These are phyloP conservation scores for Leccinellum rugosiceps DNA, from an alignment of 768 basidiomycete genomes.

Conservation along the genomic window DNA sequence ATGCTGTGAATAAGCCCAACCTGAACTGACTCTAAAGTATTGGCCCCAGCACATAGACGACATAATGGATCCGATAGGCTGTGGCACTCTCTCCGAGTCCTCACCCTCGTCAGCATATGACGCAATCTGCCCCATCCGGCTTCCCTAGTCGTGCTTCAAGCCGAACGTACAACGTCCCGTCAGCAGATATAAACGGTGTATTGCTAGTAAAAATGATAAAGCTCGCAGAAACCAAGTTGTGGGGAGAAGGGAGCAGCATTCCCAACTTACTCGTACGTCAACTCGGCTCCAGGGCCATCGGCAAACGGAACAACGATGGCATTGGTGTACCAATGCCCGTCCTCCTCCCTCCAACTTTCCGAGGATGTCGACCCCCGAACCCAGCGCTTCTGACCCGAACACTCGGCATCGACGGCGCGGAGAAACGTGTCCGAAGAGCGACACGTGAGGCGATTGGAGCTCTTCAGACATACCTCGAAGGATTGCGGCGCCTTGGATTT, in stretches of 20 bases:
- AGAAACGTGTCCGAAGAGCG: conserved; percentile 13
- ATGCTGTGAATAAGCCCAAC: no score
- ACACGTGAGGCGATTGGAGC: conserved; percentile 19
- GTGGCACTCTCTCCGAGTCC: no score
- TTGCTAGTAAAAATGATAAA: conserved; percentile 28
- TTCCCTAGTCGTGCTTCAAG: conserved; percentile 45
- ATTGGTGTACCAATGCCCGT: conserved; percentile 5
- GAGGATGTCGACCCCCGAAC: conserved; percentile 9
- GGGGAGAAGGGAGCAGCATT: not conserved
- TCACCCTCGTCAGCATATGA: conserved; percentile 36
- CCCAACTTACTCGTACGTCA: conserved; percentile 51
- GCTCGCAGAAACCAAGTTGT: no score
- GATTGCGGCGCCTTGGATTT: conserved; percentile 5
- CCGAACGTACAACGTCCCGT: conserved; percentile 44
- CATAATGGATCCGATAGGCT: no score
- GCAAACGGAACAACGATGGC: conserved; percentile 41
- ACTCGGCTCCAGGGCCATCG: conserved; percentile 38
- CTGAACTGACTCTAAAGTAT: no score
- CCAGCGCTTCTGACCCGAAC: not conserved
- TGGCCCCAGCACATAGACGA: no score
- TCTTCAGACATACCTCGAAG: conserved; percentile 33
- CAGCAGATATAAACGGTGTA: conserved; percentile 44
- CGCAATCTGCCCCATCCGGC: conserved; percentile 38
- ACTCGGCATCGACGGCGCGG: conserved; percentile 2
- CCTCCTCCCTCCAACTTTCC: conserved; percentile 11